phyloP scores from a whole-genome alignment of 768 basidiomycete species.

The Cytidiella melzeri region DNA sequence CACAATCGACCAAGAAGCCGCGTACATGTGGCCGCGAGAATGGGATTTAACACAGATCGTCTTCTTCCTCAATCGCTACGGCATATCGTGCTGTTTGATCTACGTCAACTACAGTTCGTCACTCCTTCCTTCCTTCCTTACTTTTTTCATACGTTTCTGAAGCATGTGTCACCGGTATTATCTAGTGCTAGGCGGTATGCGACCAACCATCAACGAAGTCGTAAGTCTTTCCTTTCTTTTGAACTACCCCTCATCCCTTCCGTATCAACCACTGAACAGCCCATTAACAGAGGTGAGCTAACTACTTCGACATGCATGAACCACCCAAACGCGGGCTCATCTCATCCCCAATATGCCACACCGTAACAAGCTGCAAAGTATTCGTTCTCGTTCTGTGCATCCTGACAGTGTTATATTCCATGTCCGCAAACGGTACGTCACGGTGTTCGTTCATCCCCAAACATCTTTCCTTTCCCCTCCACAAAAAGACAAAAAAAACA shows the following conservation, averaged over 20 bases:
- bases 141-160: neutral
- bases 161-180: neutral
- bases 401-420: neutral
- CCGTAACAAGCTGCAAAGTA: neutral
- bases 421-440: neutral
- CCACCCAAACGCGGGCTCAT: no score
- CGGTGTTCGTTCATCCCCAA: neutral
- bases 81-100: neutral
- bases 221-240: neutral
- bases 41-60: neutral
- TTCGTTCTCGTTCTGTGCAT: neutral
- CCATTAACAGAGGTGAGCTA: neutral
- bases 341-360: neutral
- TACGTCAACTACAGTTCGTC: constrained; percentile 9
- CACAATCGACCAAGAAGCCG: constrained; percentile 3
- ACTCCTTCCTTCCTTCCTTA: no score
- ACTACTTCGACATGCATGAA: no score
- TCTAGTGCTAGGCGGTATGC: constrained; percentile 6
- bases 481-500: no score
- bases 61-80: constrained; percentile 9
- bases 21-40: neutral
- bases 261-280: neutral
- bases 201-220: neutral
- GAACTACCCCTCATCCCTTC: neutral
- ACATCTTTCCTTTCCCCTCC: neutral